Percentiles rank a stretch among this genome's conserved stretches.
phyloP scores from a whole-genome alignment of 768 basidiomycete species.

The Coprinopsis marcescibilis region DNA sequence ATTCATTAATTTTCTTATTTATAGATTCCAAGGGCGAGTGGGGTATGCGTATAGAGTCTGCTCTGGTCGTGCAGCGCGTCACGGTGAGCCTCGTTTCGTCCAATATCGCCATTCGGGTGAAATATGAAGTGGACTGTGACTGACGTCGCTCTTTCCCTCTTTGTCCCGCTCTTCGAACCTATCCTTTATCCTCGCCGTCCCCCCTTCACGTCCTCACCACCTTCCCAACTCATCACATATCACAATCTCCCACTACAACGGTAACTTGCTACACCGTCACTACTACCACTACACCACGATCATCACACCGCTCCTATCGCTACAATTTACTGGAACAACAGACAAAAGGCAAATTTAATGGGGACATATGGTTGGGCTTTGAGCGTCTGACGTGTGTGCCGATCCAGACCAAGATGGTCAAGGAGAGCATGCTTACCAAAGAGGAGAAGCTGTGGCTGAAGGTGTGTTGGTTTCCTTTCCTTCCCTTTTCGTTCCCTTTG shows the following conservation, averaged over 20 bases:
- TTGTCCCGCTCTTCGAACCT: too few relatives aligned
- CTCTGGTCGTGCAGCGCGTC: constrained; percentile 64
- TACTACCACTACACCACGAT: too few relatives aligned
- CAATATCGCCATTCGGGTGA: not conserved
- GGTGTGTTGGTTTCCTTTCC: constrained; percentile 1
- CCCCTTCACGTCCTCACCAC: too few relatives aligned
- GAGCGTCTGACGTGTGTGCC: constrained; percentile 92
- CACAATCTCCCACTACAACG: too few relatives aligned
- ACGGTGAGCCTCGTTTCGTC: constrained; percentile 33
- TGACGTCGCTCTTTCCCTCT: too few relatives aligned
- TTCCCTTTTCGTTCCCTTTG: constrained; percentile 5
- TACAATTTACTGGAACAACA: too few relatives aligned
- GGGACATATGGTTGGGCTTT: constrained; percentile 81
- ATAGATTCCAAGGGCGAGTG: constrained; percentile 71
- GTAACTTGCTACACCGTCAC: too few relatives aligned
- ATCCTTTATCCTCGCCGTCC: too few relatives aligned
- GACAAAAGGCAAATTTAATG: constrained; percentile 70
- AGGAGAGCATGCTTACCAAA: constrained; percentile 75
- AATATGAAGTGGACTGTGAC: constrained; percentile 11
- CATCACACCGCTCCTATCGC: too few relatives aligned
- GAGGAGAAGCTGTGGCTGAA: constrained; percentile 87
- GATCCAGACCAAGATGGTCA: constrained; percentile 87
- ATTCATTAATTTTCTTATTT: constrained; percentile 12
- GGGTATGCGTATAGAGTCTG: constrained; percentile 92
- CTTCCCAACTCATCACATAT: too few relatives aligned